Evolutionary conservation across 306 rosid species (phyloP), one percentile per base, ranked within the genome.

Genomic region (Vigna radiata): DNA sequence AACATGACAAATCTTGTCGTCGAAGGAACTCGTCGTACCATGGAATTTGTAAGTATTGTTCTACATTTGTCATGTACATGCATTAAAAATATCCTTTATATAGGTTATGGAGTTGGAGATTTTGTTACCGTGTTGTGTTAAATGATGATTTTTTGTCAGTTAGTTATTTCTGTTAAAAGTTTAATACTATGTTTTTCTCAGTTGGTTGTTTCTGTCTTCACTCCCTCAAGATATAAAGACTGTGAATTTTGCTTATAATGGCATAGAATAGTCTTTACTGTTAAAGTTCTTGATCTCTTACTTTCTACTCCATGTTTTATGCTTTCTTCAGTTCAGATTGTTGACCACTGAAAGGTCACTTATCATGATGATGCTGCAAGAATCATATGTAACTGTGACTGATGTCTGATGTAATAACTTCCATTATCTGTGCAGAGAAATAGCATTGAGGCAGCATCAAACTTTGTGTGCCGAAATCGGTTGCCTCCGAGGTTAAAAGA

Each of bases 1-100:
- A 95, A 92, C 92, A 95, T 95, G 97, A 95, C 98, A 3, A 90
- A 92, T 81, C 89, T 95, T 65, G 96, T 95, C 31, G 98, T 95
- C 18, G 93, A 92, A 87, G 97, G 98, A 68, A 95, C 98, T 75
- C 88, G 96, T 47, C 96, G 96, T 46, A 90, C 98, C 52, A 95
- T 95, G 98, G 96, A 95, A 86, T 95, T 95, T 65, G 98, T 95
- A 64, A 76, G 96, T 64, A 44, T 66, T 75, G 0, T n/a, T 27
- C 47, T 37, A 52, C 68, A 8, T 1, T 29, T 12, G 2, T 29
- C 27, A 0, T 2, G 3, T 29, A 29, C 33, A 29, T 29, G 27
- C 27, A 25, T 25, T 25, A 25, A 25, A 25, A 7, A 17, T 23
- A 10, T 47, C 15, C 15, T 68, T 44, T 15, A 23, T 50, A 25